Evolutionary conservation across 1,284 basidiomycete genomes (phyloP).

Genomic region (Leucoagaricus sp.): DNA sequence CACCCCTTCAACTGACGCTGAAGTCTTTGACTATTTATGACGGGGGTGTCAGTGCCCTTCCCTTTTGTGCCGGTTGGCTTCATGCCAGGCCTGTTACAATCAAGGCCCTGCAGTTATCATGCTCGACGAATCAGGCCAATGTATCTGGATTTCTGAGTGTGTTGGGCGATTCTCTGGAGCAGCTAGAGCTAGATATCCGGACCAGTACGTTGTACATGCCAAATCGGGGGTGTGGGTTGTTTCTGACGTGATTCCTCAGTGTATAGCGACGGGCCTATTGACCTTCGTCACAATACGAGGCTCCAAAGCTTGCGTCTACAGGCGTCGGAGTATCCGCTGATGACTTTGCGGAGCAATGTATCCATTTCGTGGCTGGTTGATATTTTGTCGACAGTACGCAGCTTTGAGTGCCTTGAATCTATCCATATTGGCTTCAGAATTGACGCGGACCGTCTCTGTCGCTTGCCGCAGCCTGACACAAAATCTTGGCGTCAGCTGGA

Average conservation of each 20-base stretch:
- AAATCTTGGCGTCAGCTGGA: constrained; percentile 9
- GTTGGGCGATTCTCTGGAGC: constrained; percentile 7
- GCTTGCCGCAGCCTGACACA: constrained; percentile 3
- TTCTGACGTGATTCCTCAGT: neutral
- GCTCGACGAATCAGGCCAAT: constrained; percentile 3
- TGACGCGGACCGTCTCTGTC: constrained; percentile 10
- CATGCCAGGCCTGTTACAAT: neutral
- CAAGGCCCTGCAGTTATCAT: constrained; percentile 5
- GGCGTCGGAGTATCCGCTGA: neutral
- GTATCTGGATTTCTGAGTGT: constrained; percentile 5
- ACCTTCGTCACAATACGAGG: constrained; percentile 10
- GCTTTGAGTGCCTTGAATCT: constrained; percentile 4
- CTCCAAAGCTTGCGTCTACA: constrained; percentile 6
- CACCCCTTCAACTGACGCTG: neutral
- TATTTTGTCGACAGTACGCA: constrained; percentile 7
- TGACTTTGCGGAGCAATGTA: neutral
- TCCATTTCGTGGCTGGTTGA: constrained; percentile 9
- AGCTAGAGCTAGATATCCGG: constrained; percentile 7
- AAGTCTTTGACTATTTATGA: constrained; percentile 5
- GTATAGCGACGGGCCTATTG: neutral
- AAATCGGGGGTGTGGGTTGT: neutral
- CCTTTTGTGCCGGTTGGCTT: constrained; percentile 9
- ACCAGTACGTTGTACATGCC: neutral
- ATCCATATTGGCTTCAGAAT: constrained; percentile 1
- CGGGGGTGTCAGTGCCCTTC: constrained; percentile 4